A percentile compares a stretch with the other conserved stretches of the same genome.
Evolutionary conservation across 2,329 filamentous ascomycete species (phyloP).

Genomic region (Tolypocladium ovalisporum): DNA sequence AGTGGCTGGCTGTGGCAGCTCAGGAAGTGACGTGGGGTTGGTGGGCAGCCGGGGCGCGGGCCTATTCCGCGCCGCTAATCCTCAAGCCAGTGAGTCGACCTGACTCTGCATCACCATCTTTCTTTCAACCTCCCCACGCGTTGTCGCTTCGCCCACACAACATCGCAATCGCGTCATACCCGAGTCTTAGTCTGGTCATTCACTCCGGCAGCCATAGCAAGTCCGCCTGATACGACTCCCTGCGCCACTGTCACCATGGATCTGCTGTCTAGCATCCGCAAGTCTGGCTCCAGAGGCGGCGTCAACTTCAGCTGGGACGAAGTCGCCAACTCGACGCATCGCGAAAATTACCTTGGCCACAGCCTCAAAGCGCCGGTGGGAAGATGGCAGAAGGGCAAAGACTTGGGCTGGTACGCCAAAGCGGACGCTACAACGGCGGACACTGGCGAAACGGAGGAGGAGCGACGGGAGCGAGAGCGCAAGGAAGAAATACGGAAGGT

Average conservation of each 20-base stretch:
- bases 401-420: conserved; percentile 55
- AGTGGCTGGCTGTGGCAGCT: background rate
- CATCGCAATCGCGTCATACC: too few relatives aligned
- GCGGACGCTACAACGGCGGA: conserved; percentile 30
- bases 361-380: conserved; percentile 86
- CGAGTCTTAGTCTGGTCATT: background rate
- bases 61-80: conserved; percentile 3
- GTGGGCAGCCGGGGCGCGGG: conserved; percentile 9
- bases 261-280: conserved; percentile 83
- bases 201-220: background rate
- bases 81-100: background rate
- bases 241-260: conserved; percentile 53
- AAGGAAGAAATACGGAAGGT: conserved; percentile 70
- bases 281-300: conserved; percentile 82
- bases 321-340: conserved; percentile 74
- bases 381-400: conserved; percentile 75
- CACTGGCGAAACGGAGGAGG: conserved; percentile 45
- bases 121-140: background rate
- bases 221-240: too few relatives aligned
- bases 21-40: conserved; percentile 3
- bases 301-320: conserved; percentile 97
- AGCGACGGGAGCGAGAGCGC: conserved; percentile 48
- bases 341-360: conserved; percentile 84
- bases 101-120: background rate
- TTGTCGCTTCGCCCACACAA: background rate